Evolutionary conservation across 2,329 filamentous ascomycete genomes (phyloP).

Genomic region (Ploettnerulaceae sp.): DNA sequence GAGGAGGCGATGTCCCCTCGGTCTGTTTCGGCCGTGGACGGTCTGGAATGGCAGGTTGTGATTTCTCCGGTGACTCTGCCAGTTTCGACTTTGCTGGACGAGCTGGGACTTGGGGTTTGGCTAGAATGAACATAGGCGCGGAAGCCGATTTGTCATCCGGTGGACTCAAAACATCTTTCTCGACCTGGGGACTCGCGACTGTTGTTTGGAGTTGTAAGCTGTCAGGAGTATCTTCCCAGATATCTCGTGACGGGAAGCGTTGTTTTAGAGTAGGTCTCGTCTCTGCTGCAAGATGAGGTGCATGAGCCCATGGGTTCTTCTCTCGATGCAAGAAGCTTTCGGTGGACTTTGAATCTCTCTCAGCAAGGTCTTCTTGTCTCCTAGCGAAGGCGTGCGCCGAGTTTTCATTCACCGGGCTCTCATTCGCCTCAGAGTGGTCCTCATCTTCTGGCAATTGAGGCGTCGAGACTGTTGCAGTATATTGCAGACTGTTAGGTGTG

Average conservation of each 20-base stretch:
- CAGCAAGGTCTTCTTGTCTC: slow-evolving; percentile 60
- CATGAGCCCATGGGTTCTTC: slow-evolving; percentile 45
- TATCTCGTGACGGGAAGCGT: slow-evolving; percentile 84
- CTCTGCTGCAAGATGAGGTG: slow-evolving; percentile 48
- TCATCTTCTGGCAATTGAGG: slow-evolving; percentile 57
- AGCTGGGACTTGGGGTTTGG: slow-evolving; percentile 52
- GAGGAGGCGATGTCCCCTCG: slow-evolving; percentile 23
- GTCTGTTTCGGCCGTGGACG: slow-evolving; percentile 19
- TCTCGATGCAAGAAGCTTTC: slow-evolving; percentile 51
- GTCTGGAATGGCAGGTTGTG: slow-evolving; percentile 31
- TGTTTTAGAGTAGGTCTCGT: slow-evolving; percentile 54
- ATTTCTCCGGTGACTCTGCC: slow-evolving; percentile 28
- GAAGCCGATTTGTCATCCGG: slow-evolving; percentile 36
- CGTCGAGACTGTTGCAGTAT: slow-evolving; percentile 76
- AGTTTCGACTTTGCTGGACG: slow-evolving; percentile 42
- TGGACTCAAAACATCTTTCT: slow-evolving; percentile 38
- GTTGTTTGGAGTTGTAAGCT: slow-evolving; percentile 76
- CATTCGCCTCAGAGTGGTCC: slow-evolving; percentile 32
- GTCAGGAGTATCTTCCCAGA: slow-evolving; percentile 92
- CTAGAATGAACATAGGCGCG: slow-evolving; percentile 36
- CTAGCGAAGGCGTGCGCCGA: slow-evolving; percentile 62
- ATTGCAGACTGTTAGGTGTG: slow-evolving; percentile 77
- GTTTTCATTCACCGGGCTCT: slow-evolving; percentile 38
- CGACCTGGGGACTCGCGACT: slow-evolving; percentile 52
- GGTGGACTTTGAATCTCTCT: slow-evolving; percentile 44